Conservation (phyloP, 306 rosid species). For the Citrullus amarus region DNA sequence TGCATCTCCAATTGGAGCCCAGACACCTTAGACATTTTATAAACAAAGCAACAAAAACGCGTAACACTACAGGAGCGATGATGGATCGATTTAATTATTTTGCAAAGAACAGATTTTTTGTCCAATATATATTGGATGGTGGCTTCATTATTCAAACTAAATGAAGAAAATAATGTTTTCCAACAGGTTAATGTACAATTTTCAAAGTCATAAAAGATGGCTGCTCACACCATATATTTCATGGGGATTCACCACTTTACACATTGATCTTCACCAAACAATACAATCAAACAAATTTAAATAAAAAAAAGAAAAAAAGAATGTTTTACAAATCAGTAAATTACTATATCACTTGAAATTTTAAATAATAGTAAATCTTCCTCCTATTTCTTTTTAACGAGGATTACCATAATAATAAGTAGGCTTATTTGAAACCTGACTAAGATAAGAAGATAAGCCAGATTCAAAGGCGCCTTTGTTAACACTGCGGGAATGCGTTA, state of each 20-base stretch:
- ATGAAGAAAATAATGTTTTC: not conserved
- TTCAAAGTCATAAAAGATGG: not conserved
- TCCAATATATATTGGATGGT: too few relatives aligned
- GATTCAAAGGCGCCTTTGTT: not conserved
- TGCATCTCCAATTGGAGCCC: too few relatives aligned
- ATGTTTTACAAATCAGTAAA: not conserved
- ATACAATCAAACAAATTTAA: not conserved
- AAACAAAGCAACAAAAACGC: too few relatives aligned
- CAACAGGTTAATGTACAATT: not conserved
- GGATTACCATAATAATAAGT: not conserved
- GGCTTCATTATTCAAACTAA: not conserved
- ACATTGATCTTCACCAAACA: not conserved
- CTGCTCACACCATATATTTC: not conserved
- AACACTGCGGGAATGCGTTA: not conserved
- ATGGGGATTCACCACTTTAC: not conserved
- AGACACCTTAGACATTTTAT: too few relatives aligned
- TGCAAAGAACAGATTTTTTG: too few relatives aligned
- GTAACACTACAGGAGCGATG: too few relatives aligned
- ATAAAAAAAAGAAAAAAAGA: not conserved
- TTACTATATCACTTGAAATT: not conserved
- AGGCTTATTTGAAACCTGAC: not conserved
- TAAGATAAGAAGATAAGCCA: not conserved
- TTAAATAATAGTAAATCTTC: not conserved
- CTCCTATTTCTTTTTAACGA: not conserved
- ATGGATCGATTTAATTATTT: too few relatives aligned